Evolutionary conservation across 768 basidiomycete species (phyloP).

Genomic region (Suillus weaverae): DNA sequence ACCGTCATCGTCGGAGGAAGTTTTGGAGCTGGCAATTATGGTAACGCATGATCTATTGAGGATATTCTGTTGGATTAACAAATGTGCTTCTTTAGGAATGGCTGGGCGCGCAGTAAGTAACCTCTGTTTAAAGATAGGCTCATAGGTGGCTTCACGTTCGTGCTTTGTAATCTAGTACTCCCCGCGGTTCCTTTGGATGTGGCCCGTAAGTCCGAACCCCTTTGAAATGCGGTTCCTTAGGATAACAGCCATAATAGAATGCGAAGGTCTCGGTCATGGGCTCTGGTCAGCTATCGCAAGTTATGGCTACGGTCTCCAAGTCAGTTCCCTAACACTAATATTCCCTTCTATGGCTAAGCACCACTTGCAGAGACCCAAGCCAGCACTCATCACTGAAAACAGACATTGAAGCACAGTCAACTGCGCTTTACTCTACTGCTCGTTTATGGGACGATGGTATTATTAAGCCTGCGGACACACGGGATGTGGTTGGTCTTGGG

Average conservation of each 20-base stretch:
- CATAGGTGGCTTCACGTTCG: conserved; percentile 3
- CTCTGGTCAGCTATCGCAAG: conserved; percentile 86
- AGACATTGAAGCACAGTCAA: conserved; percentile 88
- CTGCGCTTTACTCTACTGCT: conserved; percentile 84
- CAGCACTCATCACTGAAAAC: conserved; percentile 73
- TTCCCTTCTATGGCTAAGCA: not conserved
- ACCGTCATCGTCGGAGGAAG: conserved; percentile 93
- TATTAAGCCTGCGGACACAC: conserved; percentile 84
- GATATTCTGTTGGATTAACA: conserved; percentile 11
- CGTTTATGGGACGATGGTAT: conserved; percentile 95
- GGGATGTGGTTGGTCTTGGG: conserved; percentile 86
- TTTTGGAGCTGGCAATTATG: conserved; percentile 95
- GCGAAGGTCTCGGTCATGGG: conserved; percentile 97
- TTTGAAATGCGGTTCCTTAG: not conserved
- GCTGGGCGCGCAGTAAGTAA: conserved; percentile 80
- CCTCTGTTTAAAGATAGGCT: not conserved
- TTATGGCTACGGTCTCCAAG: conserved; percentile 90
- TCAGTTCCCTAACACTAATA: conserved; percentile 33
- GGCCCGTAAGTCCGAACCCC: conserved; percentile 66
- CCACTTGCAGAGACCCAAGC: conserved; percentile 61
- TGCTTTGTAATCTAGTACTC: conserved; percentile 60
- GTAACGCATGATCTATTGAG: conserved; percentile 34
- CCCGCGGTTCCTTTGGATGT: conserved; percentile 96
- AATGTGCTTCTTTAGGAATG: conserved; percentile 60
- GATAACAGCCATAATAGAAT: conserved; percentile 47